Evolutionary conservation across 2,329 filamentous ascomycete species (phyloP).

Genomic region (Sordariomycetes sp.): DNA sequence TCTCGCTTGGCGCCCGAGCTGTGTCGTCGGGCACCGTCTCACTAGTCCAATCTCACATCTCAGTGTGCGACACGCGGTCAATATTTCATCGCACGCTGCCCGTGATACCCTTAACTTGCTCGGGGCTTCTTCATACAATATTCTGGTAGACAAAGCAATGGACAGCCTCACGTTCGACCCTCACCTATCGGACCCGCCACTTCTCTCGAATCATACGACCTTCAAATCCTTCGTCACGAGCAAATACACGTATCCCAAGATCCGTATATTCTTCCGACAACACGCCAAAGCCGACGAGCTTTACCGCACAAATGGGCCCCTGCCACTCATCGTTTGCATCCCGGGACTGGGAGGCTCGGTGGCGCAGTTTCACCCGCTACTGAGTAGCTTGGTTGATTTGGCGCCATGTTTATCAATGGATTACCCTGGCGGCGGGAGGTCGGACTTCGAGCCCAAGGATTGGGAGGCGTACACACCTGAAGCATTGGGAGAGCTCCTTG

Average conservation of each 20-base stretch:
- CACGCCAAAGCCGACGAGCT: conserved; percentile 80
- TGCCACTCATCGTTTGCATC: conserved; percentile 83
- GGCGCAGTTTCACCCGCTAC: conserved; percentile 74
- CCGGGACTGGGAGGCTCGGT: conserved; percentile 91
- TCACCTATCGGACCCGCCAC: conserved; percentile 60
- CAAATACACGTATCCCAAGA: conserved; percentile 58
- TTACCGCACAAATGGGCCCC: conserved; percentile 58
- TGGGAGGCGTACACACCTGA: conserved; percentile 76
- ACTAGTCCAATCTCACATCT: no score
- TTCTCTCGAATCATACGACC: conserved; percentile 69
- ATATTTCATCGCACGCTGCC: no score
- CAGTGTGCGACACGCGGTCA: no score
- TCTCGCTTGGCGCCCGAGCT: no score
- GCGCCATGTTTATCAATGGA: conserved; percentile 79
- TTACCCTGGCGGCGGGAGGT: conserved; percentile 81
- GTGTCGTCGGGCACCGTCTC: no score
- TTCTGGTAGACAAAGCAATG: no score
- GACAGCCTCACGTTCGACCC: conserved; percentile 20
- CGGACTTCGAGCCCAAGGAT: conserved; percentile 57
- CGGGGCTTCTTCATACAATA: no score
- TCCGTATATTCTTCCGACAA: conserved; percentile 75
- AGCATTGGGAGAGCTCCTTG: conserved; percentile 66
- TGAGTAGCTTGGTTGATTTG: conserved; percentile 73
- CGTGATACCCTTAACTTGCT: no score
- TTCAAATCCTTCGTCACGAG: conserved; percentile 65